Evolutionary conservation across 176 grass and related monocot species (phyloP).

Genomic region (Hyparrhenia diplandra): DNA sequence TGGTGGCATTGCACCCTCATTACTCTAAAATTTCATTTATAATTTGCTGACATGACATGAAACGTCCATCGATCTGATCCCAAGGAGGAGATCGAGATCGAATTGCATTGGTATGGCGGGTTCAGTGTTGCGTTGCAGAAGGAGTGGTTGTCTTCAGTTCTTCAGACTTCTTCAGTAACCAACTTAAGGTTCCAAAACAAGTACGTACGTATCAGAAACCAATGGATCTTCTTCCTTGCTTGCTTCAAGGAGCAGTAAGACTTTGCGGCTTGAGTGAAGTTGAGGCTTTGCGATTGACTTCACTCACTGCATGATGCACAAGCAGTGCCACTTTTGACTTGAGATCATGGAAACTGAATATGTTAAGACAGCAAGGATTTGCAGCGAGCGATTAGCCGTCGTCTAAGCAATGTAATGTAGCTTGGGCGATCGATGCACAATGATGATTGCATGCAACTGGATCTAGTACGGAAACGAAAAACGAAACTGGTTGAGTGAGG

Average conservation of each 20-base stretch:
- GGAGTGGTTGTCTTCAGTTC: neutral
- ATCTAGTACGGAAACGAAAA: neutral
- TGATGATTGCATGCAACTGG: neutral
- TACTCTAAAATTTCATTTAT: neutral
- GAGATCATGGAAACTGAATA: neutral
- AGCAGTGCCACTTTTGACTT: neutral
- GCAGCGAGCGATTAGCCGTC: neutral
- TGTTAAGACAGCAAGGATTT: neutral
- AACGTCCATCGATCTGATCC: neutral
- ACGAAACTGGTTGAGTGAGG: neutral
- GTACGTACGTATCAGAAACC: too few species aligned
- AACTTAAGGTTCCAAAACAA: too few species aligned
- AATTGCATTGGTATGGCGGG: neutral
- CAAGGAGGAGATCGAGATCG: neutral
- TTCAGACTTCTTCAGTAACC: neutral
- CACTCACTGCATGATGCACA: neutral
- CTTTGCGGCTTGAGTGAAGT: neutral
- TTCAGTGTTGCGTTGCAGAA: too few species aligned
- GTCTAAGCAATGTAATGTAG: neutral
- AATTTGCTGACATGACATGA: neutral
- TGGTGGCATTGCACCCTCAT: neutral
- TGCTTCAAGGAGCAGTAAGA: neutral
- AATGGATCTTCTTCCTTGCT: neutral
- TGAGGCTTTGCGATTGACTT: neutral
- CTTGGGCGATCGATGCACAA: neutral